Percentiles rank a stretch among this genome's conserved stretches.
phyloP scores from a whole-genome alignment of 768 basidiomycete genomes.

The Mycena chlorophos region DNA sequence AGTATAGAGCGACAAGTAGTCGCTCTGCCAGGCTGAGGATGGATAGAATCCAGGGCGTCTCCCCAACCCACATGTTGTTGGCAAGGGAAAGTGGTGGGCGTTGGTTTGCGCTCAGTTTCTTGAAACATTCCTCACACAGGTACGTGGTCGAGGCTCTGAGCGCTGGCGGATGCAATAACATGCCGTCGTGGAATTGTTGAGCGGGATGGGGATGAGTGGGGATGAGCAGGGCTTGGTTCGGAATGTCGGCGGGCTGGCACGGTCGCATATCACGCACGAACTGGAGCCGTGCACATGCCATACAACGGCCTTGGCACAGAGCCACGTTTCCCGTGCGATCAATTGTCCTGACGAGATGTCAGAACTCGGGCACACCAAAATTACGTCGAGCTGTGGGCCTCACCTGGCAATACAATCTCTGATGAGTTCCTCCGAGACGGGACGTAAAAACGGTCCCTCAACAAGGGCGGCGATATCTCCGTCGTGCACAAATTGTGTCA shows the following conservation, averaged over 20 bases:
- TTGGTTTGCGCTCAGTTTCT: background rate
- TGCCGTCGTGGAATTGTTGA: background rate
- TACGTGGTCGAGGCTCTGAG: background rate
- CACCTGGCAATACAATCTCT: background rate
- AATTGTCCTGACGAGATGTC: background rate
- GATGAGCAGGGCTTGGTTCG: background rate
- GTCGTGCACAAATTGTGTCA: too few species aligned
- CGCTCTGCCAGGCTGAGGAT: conserved; percentile 27
- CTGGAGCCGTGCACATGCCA: background rate
- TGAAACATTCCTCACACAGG: background rate
- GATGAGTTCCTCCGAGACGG: background rate
- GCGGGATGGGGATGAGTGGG: background rate
- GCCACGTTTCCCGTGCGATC: background rate
- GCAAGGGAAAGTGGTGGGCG: background rate
- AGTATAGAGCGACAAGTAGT: conserved; percentile 23
- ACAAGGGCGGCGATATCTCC: too few species aligned
- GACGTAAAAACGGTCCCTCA: background rate
- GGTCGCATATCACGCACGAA: background rate
- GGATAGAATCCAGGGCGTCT: conserved; percentile 17
- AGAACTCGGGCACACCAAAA: background rate
- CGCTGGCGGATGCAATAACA: background rate
- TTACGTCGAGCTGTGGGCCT: too few species aligned
- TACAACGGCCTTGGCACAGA: background rate
- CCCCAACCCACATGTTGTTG: conserved; percentile 31
- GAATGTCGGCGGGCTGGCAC: background rate